Conservation (phyloP, 2,329 filamentous ascomycete genomes). For the Berkeleyomyces rouxiae region DNA sequence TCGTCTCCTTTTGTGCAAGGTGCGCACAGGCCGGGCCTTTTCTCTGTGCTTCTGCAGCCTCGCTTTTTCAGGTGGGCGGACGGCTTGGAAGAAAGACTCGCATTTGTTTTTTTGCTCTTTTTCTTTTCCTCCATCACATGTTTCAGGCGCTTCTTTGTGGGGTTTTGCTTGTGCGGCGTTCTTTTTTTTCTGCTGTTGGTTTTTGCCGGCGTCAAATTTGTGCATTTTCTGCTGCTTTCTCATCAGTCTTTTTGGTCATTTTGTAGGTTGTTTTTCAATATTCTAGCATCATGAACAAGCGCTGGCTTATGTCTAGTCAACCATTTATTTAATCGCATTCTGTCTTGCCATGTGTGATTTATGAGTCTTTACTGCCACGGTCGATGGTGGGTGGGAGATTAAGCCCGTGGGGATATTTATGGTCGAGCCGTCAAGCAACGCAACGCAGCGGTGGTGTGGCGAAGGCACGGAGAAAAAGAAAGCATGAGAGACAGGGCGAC, state of each 20-base stretch:
- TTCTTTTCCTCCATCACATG: neutral
- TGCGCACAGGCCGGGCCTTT: neutral
- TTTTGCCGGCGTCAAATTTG: neutral
- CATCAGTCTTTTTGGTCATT: neutral
- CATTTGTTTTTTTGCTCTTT: neutral
- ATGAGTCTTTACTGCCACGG: too few species aligned
- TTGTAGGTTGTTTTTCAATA: constrained; percentile 5
- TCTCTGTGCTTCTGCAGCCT: neutral
- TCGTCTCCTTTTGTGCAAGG: neutral
- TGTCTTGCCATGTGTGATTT: neutral
- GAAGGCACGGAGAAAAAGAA: neutral
- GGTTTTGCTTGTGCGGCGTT: neutral
- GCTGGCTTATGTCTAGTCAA: neutral
- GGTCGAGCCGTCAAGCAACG: neutral
- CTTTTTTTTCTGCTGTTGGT: neutral
- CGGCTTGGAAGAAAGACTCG: neutral
- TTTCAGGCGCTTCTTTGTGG: constrained; percentile 1
- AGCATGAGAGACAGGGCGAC: neutral
- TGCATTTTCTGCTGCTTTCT: constrained; percentile 5
- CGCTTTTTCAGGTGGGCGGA: neutral
- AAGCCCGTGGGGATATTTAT: neutral
- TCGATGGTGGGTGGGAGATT: neutral
- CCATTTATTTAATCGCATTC: neutral
- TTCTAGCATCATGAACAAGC: constrained; percentile 1
- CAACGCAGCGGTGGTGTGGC: neutral